Conservation (phyloP, 805 yeast genomes). For the Kluyveromyces nonfermentans region DNA sequence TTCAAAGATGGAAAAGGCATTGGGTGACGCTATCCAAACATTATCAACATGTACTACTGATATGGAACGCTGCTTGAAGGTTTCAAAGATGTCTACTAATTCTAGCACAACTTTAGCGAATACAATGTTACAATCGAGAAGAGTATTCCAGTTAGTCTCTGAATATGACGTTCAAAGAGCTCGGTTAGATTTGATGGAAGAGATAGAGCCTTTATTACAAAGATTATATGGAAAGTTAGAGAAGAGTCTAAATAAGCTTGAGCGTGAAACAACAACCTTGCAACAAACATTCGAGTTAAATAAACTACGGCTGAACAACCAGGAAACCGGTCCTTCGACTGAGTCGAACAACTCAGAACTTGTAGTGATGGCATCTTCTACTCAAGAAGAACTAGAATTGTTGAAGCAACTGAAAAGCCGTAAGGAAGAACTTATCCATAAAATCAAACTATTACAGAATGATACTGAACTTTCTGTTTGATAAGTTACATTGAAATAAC, state of each 20-base stretch:
- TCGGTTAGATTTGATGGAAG: slow-evolving; percentile 24
- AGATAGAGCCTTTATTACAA: slow-evolving; percentile 24
- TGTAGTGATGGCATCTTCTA: slow-evolving; percentile 26
- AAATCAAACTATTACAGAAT: slow-evolving; percentile 8
- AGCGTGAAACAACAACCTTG: slow-evolving; percentile 22
- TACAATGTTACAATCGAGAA: slow-evolving; percentile 19
- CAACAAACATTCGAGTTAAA: slow-evolving; percentile 25
- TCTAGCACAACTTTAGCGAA: slow-evolving; percentile 17
- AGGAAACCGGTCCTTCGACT: slow-evolving; percentile 2
- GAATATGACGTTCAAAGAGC: slow-evolving; percentile 29
- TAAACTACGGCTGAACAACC: slow-evolving; percentile 17
- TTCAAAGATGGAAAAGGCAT: slow-evolving; percentile 16
- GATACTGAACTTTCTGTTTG: neutral
- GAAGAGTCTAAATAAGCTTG: slow-evolving; percentile 18
- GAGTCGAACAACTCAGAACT: slow-evolving; percentile 15
- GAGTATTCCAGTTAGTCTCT: slow-evolving; percentile 24
- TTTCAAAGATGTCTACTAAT: slow-evolving; percentile 11
- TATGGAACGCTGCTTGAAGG: slow-evolving; percentile 16
- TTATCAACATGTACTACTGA: slow-evolving; percentile 16
- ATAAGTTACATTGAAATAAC: neutral
- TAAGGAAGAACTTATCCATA: slow-evolving; percentile 14
- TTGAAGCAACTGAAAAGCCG: slow-evolving; percentile 18
- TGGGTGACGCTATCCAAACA: slow-evolving; percentile 16
- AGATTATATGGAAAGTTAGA: slow-evolving; percentile 20
- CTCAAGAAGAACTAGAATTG: slow-evolving; percentile 24